Percentiles rank a stretch among this genome's conserved stretches.
phyloP scores from a whole-genome alignment of 768 basidiomycete genomes.

The Hortiboletus campestris region DNA sequence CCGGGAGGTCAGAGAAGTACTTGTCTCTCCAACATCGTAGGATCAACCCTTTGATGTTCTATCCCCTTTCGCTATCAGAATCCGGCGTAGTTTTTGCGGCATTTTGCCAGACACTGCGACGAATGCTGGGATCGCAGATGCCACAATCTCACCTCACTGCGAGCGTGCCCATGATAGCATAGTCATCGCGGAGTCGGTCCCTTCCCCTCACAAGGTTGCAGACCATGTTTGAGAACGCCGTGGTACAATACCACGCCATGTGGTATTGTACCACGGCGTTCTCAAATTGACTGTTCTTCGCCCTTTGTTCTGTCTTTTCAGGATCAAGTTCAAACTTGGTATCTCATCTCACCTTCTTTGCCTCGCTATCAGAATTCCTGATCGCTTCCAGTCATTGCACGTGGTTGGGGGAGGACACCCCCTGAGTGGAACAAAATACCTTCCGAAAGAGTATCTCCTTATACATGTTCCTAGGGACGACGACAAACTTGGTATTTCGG shows the following conservation, averaged over 20 bases:
- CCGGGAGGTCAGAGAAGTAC: not conserved
- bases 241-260: too few relatives aligned
- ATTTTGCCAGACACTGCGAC: not conserved
- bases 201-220: not conserved
- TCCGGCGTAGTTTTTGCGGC: not conserved
- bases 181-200: not conserved
- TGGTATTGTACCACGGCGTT: not conserved
- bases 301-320: not conserved
- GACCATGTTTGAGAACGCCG: not conserved
- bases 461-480: not conserved
- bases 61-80: not conserved
- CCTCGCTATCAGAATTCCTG: not conserved
- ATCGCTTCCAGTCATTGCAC: not conserved
- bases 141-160: not conserved
- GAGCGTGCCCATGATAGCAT: not conserved
- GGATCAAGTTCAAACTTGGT: not conserved
- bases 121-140: not conserved
- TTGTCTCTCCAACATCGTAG: not conserved
- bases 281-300: not conserved
- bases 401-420: not conserved
- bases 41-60: not conserved
- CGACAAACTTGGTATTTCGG: not conserved
- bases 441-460: not conserved
- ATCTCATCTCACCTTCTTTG: not conserved
- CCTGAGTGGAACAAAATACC: not conserved